Conservation (phyloP, 306 rosid species). For the Quercus parvula region DNA sequence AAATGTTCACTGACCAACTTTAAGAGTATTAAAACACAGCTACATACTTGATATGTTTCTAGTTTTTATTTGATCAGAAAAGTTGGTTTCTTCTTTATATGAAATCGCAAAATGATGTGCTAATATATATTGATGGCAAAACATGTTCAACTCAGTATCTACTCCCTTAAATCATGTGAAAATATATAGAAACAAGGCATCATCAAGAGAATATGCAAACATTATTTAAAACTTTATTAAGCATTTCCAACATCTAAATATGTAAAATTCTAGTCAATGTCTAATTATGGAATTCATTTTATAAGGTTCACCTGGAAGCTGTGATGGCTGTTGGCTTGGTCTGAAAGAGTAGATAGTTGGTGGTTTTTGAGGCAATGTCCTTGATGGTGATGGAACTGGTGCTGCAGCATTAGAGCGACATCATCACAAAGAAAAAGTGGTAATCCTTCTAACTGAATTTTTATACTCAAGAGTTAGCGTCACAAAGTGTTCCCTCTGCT, state of each 20-base stretch:
- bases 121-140: too few species aligned
- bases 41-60: background rate
- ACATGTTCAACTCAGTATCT: too few species aligned
- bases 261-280: background rate
- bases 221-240: background rate
- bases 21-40: background rate
- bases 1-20: background rate
- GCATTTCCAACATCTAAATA: background rate
- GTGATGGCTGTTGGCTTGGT: background rate
- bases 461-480: background rate
- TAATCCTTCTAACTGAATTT: background rate
- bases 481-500: too few species aligned
- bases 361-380: slow-evolving; percentile 10
- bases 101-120: too few species aligned
- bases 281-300: background rate
- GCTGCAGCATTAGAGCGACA: slow-evolving; percentile 6
- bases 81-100: background rate
- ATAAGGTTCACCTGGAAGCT: slow-evolving; percentile 12
- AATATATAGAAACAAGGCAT: background rate
- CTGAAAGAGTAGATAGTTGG: background rate
- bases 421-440: background rate
- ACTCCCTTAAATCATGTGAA: too few species aligned
- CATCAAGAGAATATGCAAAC: background rate
- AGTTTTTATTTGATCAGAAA: background rate
- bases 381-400: background rate